These are phyloP conservation scores for Aphanomyces euteiches DNA, from an alignment of 352 stramenopile genomes.

Conservation along the genomic window DNA sequence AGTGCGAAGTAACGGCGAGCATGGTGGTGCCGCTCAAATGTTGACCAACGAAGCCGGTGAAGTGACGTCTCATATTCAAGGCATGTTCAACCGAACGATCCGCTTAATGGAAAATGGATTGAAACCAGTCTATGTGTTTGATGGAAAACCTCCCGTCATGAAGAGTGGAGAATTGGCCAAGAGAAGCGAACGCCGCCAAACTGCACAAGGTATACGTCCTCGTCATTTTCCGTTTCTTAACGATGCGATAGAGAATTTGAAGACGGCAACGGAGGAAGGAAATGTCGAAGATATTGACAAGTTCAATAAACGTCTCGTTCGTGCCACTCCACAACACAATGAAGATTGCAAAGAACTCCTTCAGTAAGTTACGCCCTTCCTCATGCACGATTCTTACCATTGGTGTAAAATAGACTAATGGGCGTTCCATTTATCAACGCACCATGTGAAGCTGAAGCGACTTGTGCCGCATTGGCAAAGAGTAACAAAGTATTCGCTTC, in stretches of 20 bases:
- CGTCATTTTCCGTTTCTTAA: background rate
- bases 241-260: slow-evolving; percentile 54
- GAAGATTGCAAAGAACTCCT: slow-evolving; percentile 92
- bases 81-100: slow-evolving; percentile 99
- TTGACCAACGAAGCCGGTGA: slow-evolving; percentile 98
- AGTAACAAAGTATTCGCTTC: slow-evolving; percentile 91
- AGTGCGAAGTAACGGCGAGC: slow-evolving; percentile 78
- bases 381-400: no score
- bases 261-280: slow-evolving; percentile 73
- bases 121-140: slow-evolving; percentile 98
- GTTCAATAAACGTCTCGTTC: slow-evolving; percentile 90
- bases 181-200: slow-evolving; percentile 84
- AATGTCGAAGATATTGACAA: slow-evolving; percentile 91
- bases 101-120: slow-evolving; percentile 97
- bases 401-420: slow-evolving; percentile 70
- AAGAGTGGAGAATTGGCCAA: slow-evolving; percentile 97
- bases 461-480: slow-evolving; percentile 93
- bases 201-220: slow-evolving; percentile 55
- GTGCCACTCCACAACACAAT: slow-evolving; percentile 89
- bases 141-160: slow-evolving; percentile 97
- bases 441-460: slow-evolving; percentile 98
- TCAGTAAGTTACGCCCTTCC: slow-evolving; percentile 32
- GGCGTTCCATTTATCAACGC: slow-evolving; percentile 95
- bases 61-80: slow-evolving; percentile 88
- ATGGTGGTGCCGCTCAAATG: slow-evolving; percentile 81